Evolutionary conservation across 2,329 filamentous ascomycete species (phyloP).

Genomic region (Fusarium austroafricanum): DNA sequence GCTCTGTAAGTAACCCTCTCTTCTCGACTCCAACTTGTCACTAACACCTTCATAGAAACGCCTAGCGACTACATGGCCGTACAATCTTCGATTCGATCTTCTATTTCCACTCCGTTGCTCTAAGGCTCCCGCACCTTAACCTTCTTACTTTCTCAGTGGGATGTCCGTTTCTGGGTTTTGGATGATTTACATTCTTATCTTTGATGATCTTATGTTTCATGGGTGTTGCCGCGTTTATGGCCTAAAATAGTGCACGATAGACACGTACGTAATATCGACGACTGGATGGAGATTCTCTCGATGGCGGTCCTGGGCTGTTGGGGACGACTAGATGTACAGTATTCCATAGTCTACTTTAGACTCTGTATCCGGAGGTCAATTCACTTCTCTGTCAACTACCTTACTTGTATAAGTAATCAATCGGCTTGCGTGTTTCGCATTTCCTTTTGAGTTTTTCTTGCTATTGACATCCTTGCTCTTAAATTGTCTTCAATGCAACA

Average conservation of each 20-base stretch:
- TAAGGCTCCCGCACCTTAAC: slow-evolving; percentile 2
- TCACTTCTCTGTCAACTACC: slow-evolving; percentile 8
- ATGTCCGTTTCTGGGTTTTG: slow-evolving; percentile 19
- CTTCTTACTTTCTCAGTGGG: slow-evolving; percentile 31
- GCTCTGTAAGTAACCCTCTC: slow-evolving; percentile 18
- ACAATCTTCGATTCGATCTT: slow-evolving; percentile 24
- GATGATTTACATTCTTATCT: slow-evolving; percentile 18
- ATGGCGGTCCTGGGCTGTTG: background rate
- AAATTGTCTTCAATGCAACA: background rate
- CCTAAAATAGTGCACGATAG: slow-evolving; percentile 34
- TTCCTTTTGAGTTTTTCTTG: background rate
- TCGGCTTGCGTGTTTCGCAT: background rate
- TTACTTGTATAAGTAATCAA: background rate
- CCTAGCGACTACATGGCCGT: background rate
- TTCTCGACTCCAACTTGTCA: rapidly evolving
- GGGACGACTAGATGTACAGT: slow-evolving; percentile 3
- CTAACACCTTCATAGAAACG: slow-evolving; percentile 22
- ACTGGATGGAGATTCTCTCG: slow-evolving; percentile 27
- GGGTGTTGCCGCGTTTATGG: slow-evolving; percentile 17
- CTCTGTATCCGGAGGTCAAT: slow-evolving; percentile 18
- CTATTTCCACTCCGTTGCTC: slow-evolving; percentile 17
- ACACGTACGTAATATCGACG: slow-evolving; percentile 34
- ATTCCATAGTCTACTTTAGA: slow-evolving; percentile 24
- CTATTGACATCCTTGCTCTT: background rate
- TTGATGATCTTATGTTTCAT: slow-evolving; percentile 35